Base-by-base conservation (phyloP, 768 basidiomycete species). In the Artomyces pyxidatus region DNA sequence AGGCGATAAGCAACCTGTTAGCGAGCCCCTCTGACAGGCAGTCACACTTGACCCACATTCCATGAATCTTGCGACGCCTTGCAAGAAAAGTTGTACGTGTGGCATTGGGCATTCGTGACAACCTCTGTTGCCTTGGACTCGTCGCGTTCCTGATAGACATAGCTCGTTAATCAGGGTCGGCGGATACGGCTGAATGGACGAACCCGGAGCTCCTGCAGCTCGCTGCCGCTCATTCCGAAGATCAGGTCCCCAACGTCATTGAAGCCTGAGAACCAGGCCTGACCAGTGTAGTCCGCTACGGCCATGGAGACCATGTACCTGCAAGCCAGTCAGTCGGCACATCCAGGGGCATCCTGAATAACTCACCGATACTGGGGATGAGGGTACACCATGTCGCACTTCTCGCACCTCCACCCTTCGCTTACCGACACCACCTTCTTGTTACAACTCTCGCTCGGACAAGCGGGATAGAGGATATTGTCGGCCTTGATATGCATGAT, bases 261-360 rank as follows among this genome's bases (percentile, higher is more conserved):
- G 74, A 99, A 99, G 3, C 88, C 91, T 54, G 89, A 88, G 39
- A 97, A 70, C 95, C 95, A 98, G 16, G 81, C 76, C 64, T 94
- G 89, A 19, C 81, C 83, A 16, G 90, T 88, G 69, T 83, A 78
- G 64, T 99, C 96, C n/a, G 89, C 78, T 2, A 91, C 83, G 41
- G 88, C 88, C 70, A 96, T 73, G 32, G 81, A 77, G 55, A 98
- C 74, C 60, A 95, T 83, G 57, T 87, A 90, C 46, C 86, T 88
- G 40, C 48, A 32, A 21, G 32, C 23, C 25, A 49, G 56, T 50
- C 41, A 50, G 35, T 4, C 49, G 35, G 17, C 22, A 28, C 23
- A 48, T 46, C 22, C 47, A 19, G 7, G 1, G 8, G 29, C 22
- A 41, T 45, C 11, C 37, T 25, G 41, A 3, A 22, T 3, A 6